Percentiles rank a stretch among this genome's conserved stretches.
Conservation (phyloP, 1,284 basidiomycete genomes). For the Kwoniella shivajii region DNA sequence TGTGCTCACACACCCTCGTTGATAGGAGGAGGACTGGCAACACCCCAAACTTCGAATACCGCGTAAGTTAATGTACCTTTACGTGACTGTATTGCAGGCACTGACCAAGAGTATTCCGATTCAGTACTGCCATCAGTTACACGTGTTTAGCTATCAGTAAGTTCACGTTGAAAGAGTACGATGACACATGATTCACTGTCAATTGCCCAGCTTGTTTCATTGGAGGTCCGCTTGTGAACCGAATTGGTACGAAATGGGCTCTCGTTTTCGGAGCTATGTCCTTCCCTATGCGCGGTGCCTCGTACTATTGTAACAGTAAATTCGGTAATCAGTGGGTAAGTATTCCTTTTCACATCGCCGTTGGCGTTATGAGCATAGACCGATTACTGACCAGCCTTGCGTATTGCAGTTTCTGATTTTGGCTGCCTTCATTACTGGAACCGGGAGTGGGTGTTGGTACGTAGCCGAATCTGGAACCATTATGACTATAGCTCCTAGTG, state of each 20-base stretch:
- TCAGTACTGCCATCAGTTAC: slow-evolving; percentile 18
- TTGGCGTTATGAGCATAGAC: slow-evolving; percentile 1
- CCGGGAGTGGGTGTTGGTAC: slow-evolving; percentile 18
- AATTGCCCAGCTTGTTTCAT: slow-evolving; percentile 8
- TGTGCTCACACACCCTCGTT: too few species aligned
- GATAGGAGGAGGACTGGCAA: slow-evolving; percentile 25
- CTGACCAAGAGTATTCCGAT: too few species aligned
- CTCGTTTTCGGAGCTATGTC: slow-evolving; percentile 26
- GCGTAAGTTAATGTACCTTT: slow-evolving; percentile 9
- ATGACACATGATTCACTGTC: neutral
- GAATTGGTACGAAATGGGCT: slow-evolving; percentile 25
- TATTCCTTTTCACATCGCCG: neutral
- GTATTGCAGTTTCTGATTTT: slow-evolving; percentile 20
- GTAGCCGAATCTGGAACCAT: slow-evolving; percentile 29
- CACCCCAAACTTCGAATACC: slow-evolving; percentile 20
- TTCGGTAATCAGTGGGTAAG: slow-evolving; percentile 23
- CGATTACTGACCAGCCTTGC: neutral
- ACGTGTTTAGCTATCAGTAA: slow-evolving; percentile 16
- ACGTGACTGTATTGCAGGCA: too few species aligned
- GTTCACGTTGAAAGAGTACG: neutral
- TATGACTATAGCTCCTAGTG: slow-evolving; percentile 25
- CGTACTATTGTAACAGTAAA: slow-evolving; percentile 27
- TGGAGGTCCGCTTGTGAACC: slow-evolving; percentile 27
- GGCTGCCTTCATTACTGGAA: slow-evolving; percentile 18
- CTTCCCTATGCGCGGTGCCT: slow-evolving; percentile 26